Evolutionary conservation across 495 filamentous ascomycete genomes (phyloP), one percentile per base, ranked within the genome.

Genomic region (Penicillium coprophilum): DNA sequence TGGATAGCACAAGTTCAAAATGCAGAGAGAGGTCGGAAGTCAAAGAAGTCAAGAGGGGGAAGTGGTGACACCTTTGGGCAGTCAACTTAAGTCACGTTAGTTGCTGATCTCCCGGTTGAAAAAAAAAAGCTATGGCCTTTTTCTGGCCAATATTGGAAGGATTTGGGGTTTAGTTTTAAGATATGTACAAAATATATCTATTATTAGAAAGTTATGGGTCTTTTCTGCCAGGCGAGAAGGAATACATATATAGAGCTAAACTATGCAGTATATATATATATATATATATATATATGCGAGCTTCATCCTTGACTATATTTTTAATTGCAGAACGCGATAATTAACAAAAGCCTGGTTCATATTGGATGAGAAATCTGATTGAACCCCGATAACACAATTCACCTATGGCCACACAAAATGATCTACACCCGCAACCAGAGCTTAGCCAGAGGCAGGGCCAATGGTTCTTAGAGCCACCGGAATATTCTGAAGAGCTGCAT

Each of bases 401-500:
- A 34, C 12, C 15, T 34, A 34, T 34, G 15, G 13, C 12, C 32
- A 34, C 34, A 36, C 32, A 1, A 36, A n/a, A 36, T 15, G 15
- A 6, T 15, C 34, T 36, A 34, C 12, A 0, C 34, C 34, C 12
- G 2, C 0, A n/a, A 38, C 10, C 40, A 43, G 20, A 13, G 9
- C 17, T 27, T 50, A 50, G 30, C 51, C 17, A 54, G 24, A 27
- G 6, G 11, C 17, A 17, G 71, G 70, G 13, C 61, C 61, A 17
- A 64, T 64, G 4, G 61, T 59, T 27, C 59, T 67, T 46, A 72
- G 39, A 23, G 56, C 60, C 38, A 74, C 50, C 8, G 63, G 34
- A 15, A 68, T 52, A 9, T 57, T 49, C n/a, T 53, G 65, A 12
- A 63, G 51, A 31, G 31, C 43, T n/a, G 56, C 48, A 6, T 62